phyloP scores from a whole-genome alignment of 164 flowering plant genomes.

The Piper betle region DNA sequence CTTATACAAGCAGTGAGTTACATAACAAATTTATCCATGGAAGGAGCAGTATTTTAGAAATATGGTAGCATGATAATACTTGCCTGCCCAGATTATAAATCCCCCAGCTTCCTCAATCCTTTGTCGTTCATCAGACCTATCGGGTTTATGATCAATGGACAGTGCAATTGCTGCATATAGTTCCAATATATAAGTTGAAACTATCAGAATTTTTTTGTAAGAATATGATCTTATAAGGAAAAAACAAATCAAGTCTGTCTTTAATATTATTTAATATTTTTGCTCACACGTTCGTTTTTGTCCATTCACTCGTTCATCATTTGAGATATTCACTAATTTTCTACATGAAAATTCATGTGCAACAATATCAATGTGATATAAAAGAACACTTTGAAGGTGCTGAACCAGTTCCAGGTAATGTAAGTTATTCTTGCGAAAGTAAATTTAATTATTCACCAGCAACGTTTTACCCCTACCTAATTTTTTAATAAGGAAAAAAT shows the following conservation, averaged over 20 bases:
- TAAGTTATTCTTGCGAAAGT: too few species aligned
- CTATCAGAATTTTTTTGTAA: background rate
- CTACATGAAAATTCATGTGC: background rate
- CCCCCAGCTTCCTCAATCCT: constrained; percentile 86
- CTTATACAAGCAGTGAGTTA: too few species aligned
- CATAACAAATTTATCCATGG: too few species aligned
- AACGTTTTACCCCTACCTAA: background rate
- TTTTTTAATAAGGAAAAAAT: background rate
- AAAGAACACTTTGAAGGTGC: too few species aligned
- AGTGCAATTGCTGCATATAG: constrained; percentile 47
- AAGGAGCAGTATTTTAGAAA: too few species aligned
- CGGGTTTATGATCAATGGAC: constrained; percentile 79
- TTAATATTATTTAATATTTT: too few species aligned
- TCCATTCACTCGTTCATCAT: background rate
- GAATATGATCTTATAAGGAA: background rate
- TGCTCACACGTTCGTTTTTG: background rate
- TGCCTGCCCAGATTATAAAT: constrained; percentile 74
- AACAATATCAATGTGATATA: too few species aligned
- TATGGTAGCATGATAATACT: background rate
- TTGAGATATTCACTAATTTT: too few species aligned
- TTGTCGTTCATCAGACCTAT: constrained; percentile 70
- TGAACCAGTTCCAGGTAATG: too few species aligned
- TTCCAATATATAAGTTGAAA: background rate
- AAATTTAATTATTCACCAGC: background rate
- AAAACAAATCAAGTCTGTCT: background rate